phyloP scores from a whole-genome alignment of 129 eudicot species.

The Arctium lappa region DNA sequence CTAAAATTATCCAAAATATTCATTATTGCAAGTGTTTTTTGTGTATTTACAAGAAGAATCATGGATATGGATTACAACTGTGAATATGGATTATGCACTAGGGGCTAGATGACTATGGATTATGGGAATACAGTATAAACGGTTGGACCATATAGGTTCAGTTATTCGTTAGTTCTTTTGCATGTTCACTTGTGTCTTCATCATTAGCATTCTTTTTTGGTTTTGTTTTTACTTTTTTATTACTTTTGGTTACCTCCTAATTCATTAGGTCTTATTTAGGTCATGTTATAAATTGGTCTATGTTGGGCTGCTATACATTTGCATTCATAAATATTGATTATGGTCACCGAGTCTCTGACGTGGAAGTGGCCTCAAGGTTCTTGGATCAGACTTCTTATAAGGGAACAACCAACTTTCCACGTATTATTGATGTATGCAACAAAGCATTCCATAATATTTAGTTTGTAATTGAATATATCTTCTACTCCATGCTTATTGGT shows the following conservation, averaged over 20 bases:
- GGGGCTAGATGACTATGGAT: conserved; percentile 21
- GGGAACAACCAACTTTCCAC: conserved; percentile 24
- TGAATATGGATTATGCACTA: conserved; percentile 69
- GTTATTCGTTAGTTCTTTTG: conserved; percentile 28
- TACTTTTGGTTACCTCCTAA: conserved; percentile 6
- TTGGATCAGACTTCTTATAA: conserved; percentile 65
- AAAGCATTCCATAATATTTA: too few species aligned
- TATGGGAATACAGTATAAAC: not conserved
- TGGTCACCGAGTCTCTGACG: conserved; percentile 46
- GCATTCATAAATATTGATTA: conserved; percentile 27
- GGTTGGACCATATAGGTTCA: conserved; percentile 8
- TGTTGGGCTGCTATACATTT: conserved; percentile 32
- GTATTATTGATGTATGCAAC: too few species aligned
- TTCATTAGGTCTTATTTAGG: conserved; percentile 20
- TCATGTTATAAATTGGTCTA: conserved; percentile 13
- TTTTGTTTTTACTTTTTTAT: not conserved
- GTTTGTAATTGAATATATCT: too few species aligned
- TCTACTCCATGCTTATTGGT: not conserved
- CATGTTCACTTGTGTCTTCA: conserved; percentile 23
- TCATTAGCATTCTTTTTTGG: not conserved
- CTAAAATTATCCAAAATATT: too few species aligned
- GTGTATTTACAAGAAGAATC: conserved; percentile 38
- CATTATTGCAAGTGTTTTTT: too few species aligned
- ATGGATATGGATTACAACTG: conserved; percentile 68
- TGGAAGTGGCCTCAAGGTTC: conserved; percentile 76